phyloP scores from a whole-genome alignment of 768 basidiomycete species.

The Boletus barrowsii region DNA sequence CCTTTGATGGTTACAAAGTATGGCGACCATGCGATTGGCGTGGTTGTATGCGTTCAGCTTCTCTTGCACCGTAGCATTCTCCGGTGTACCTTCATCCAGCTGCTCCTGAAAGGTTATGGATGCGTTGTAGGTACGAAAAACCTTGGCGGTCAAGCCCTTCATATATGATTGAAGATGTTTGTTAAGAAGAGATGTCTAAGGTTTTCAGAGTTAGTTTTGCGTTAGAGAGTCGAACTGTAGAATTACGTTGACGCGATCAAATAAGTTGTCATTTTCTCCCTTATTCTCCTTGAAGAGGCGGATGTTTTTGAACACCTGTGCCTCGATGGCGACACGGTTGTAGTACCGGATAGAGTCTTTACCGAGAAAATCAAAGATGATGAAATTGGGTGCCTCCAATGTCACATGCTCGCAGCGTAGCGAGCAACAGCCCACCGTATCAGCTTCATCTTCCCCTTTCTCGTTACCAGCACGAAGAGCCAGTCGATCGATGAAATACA shows the following conservation, averaged over 20 bases:
- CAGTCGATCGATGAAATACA: constrained; percentile 97
- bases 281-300: constrained; percentile 96
- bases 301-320: constrained; percentile 97
- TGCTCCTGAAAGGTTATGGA: constrained; percentile 94
- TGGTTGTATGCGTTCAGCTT: constrained; percentile 97
- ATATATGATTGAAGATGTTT: constrained; percentile 91
- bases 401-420: constrained; percentile 96
- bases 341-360: constrained; percentile 99
- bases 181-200: constrained; percentile 79
- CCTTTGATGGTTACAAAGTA: constrained; percentile 98
- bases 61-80: constrained; percentile 80
- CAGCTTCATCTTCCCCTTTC: constrained; percentile 99
- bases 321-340: constrained; percentile 84
- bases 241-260: constrained; percentile 87
- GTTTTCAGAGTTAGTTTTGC: constrained; percentile 16
- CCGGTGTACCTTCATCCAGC: constrained; percentile 70
- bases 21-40: constrained; percentile 95
- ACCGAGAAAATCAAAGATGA: constrained; percentile 96
- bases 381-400: constrained; percentile 78
- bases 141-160: constrained; percentile 98
- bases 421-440: constrained; percentile 98
- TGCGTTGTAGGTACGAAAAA: constrained; percentile 99
- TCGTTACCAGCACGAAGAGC: constrained; percentile 99
- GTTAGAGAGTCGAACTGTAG: not conserved
- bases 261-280: constrained; percentile 80